These are phyloP conservation scores for Saccharomycopsis fodiens DNA, from an alignment of 805 yeast genomes.

Conservation along the genomic window DNA sequence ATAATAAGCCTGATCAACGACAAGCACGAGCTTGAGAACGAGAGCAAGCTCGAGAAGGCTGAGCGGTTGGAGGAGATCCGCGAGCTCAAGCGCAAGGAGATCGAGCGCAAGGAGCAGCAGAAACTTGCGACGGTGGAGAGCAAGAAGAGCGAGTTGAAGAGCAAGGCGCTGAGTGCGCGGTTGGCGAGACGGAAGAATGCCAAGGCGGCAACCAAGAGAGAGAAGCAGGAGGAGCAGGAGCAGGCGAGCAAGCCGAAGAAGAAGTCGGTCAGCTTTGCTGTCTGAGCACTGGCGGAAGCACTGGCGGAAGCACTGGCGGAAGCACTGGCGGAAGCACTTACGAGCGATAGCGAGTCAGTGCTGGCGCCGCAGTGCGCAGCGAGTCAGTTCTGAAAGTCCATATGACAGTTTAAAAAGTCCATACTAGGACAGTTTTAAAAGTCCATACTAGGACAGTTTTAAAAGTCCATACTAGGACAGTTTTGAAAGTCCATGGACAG, in stretches of 20 bases:
- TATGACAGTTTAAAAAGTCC: no score
- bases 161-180: slow-evolving; percentile 65
- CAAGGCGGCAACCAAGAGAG: slow-evolving; percentile 24
- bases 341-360: no score
- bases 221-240: slow-evolving; percentile 14
- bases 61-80: slow-evolving; percentile 85
- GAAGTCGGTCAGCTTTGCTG: slow-evolving; percentile 41
- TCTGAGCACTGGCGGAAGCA: no score
- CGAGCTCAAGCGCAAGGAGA: slow-evolving; percentile 77
- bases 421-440: no score
- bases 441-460: no score
- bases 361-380: no score
- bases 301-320: no score
- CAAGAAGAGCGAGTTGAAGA: slow-evolving; percentile 70
- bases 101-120: slow-evolving; percentile 72
- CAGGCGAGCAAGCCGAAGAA: slow-evolving; percentile 25
- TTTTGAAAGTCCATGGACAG: no score
- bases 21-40: slow-evolving; percentile 66
- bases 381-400: no score
- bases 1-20: slow-evolving; percentile 78
- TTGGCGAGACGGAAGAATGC: slow-evolving; percentile 54
- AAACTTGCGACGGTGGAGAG: slow-evolving; percentile 64
- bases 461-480: no score
- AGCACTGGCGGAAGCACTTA: no score
- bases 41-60: slow-evolving; percentile 85